Evolutionary conservation across 805 yeast species (phyloP), one percentile per base, ranked within the genome.

Genomic region (Barnettozyma salicaria): DNA sequence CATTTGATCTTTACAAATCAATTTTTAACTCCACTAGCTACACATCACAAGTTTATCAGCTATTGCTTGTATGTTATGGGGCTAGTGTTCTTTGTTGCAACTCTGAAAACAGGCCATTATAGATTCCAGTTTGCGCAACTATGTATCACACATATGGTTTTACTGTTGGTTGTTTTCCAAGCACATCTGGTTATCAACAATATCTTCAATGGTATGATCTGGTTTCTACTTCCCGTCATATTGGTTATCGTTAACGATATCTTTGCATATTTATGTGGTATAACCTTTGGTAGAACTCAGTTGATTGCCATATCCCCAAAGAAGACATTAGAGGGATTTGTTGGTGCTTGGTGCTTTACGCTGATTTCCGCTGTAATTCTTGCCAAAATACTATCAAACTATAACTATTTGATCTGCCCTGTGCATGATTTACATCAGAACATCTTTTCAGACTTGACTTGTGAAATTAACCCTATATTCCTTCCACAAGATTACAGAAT

Each of bases 271-370:
- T 68, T 92, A 33, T 92, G 97, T 64, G 98, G 98, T 31, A 92
- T 92, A 48, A 85, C 97, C 2, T 87, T 92, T 64, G 98, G 98
- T 38, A 76, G 72, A 45, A 90, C 97, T 26, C 96, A 86, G 55
- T 74, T 92, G 53, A 86, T 92, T 50, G 87, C 83, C 35, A 87
- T 92, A 45, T 86, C 96, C 10, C 98, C 98, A 40, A 92, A 92
- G 63, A 92, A 92, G 64, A 92, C 98, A 4, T 88, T 90, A 25
- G 98, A 92, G 65, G 98, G 98, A 3, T 92, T 92, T 54, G 64
- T 90, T 34, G 98, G 98, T 36, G 98, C 97, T 13, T 92, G 98
- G 98, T 61, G 87, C 32, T 90, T 92, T 56, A 92, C 98, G 8
- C 79, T 85, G 6, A 44, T 83, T 24, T 78, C 84, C 44, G 86